These are phyloP conservation scores for Ophiocytium majus DNA, from an alignment of 352 stramenopile species.

Conservation along the genomic window DNA sequence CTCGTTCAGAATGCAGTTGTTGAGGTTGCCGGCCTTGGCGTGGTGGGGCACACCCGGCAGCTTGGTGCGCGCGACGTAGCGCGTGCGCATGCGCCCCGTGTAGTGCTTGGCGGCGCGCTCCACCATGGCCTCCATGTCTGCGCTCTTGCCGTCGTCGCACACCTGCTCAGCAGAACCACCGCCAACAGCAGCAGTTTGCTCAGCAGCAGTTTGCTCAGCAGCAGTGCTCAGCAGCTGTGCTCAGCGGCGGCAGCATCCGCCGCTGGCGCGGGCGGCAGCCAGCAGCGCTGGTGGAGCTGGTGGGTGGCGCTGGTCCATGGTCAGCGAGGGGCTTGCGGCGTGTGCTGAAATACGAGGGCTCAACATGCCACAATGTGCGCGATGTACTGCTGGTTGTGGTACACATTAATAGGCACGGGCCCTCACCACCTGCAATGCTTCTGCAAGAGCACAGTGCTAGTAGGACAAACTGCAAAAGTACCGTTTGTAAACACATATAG, in stretches of 20 bases:
- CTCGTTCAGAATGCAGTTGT: conserved; percentile 36
- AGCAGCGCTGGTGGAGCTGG: background rate
- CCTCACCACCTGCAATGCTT: too few species aligned
- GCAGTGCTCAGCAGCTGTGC: background rate
- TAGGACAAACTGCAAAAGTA: background rate
- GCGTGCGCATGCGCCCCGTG: background rate
- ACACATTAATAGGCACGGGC: too few species aligned
- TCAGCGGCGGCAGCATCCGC: background rate
- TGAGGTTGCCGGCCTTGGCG: conserved; percentile 39
- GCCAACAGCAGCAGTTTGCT: background rate
- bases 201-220: background rate
- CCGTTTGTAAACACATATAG: background rate
- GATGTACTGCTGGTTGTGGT: too few species aligned
- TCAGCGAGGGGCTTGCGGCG: background rate
- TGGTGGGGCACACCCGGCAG: conserved; percentile 25
- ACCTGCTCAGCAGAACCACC: background rate
- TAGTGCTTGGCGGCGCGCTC: conserved; percentile 4
- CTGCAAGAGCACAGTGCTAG: background rate
- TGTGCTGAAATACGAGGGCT: background rate
- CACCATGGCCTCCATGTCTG: conserved; percentile 20
- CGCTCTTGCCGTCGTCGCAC: conserved; percentile 1
- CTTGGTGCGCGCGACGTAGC: conserved; percentile 30
- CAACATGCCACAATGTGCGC: background rate
- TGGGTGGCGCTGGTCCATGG: background rate
- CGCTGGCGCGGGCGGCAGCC: background rate